Percentiles rank a stretch among this genome's conserved stretches.
These are phyloP conservation scores for Senecio squalidus DNA, from an alignment of 140 eudicot species.

Conservation along the genomic window DNA sequence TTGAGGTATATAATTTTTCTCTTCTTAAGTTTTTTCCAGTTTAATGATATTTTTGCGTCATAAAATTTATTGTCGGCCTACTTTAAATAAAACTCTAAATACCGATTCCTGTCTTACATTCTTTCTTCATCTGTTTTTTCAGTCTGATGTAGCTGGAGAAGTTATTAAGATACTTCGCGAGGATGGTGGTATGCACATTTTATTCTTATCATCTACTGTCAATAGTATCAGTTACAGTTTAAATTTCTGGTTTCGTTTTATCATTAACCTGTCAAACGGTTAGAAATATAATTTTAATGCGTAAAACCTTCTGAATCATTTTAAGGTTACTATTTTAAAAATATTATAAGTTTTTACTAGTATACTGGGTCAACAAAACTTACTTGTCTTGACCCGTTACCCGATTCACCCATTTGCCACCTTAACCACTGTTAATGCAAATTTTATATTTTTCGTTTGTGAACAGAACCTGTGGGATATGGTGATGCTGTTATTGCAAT, in stretches of 20 bases:
- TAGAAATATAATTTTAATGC: too few species aligned
- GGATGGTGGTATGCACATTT: conserved; percentile 65
- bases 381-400: not conserved
- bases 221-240: not conserved
- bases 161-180: conserved; percentile 63
- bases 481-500: conserved; percentile 84
- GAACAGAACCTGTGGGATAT: conserved; percentile 84
- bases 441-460: conserved; percentile 10
- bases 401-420: not conserved
- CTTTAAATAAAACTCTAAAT: not conserved
- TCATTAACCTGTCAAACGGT: not conserved
- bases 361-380: conserved; percentile 1
- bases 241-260: conserved; percentile 1
- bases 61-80: not conserved
- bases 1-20: conserved; percentile 55
- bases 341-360: too few species aligned
- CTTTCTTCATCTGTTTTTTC: conserved; percentile 5
- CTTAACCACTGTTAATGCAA: not conserved
- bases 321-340: too few species aligned
- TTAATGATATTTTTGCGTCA: not conserved
- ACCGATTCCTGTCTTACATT: not conserved
- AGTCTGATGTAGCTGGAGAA: conserved; percentile 78
- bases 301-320: too few species aligned
- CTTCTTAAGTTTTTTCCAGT: not conserved
- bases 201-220: not conserved